Percentiles rank a stretch among this genome's conserved stretches.
Evolutionary conservation across 331 rosid genomes (phyloP).

Genomic region (Malus hybrid): DNA sequence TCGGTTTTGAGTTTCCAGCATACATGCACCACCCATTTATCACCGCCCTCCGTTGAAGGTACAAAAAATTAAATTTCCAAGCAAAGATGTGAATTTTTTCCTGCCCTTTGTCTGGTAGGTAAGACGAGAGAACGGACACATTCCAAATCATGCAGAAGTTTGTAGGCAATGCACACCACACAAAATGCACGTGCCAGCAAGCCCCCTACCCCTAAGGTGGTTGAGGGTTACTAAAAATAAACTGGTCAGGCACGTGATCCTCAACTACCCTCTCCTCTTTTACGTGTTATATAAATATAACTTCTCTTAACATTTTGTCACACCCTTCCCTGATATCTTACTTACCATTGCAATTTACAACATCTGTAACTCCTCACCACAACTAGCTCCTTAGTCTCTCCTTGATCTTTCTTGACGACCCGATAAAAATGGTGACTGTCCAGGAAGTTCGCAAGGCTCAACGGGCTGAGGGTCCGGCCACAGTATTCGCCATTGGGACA

Average conservation of each 20-base stretch:
- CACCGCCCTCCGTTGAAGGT: no score
- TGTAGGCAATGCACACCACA: background rate
- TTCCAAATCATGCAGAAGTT: no score
- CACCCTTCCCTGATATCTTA: background rate
- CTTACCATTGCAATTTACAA: background rate
- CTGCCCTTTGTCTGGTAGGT: no score
- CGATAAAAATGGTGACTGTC: slow-evolving; percentile 6
- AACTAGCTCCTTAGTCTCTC: background rate
- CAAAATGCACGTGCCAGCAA: no score
- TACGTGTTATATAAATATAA: no score
- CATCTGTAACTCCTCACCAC: no score
- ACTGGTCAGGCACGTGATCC: background rate
- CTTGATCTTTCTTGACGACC: no score
- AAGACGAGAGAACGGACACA: no score
- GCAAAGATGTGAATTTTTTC: no score
- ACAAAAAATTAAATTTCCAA: no score
- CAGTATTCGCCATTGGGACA: slow-evolving; percentile 18
- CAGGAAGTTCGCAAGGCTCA: slow-evolving; percentile 22
- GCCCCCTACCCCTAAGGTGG: background rate
- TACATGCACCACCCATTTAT: no score
- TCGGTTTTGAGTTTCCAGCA: no score
- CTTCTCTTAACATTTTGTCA: background rate
- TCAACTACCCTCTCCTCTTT: background rate
- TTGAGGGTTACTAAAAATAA: background rate
- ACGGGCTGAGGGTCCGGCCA: slow-evolving; percentile 18